Percentiles rank a stretch among this genome's conserved stretches.
Conservation (phyloP, 148 eudicot genomes). For the Rhododendron henanense region DNA sequence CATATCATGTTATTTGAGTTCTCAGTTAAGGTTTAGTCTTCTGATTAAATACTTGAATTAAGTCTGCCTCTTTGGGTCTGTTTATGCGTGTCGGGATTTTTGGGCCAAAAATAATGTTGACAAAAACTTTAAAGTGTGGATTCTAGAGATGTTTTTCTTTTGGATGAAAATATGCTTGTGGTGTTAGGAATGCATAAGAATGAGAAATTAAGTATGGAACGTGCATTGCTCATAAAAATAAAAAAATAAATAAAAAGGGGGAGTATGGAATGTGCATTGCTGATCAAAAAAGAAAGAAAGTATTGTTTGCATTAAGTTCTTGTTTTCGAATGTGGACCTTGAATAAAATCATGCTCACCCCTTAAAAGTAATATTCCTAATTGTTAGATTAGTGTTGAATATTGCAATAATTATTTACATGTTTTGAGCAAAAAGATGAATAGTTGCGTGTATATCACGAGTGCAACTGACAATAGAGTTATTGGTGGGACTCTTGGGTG, state of each 20-base stretch:
- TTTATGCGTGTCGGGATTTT: neutral
- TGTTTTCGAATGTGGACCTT: neutral
- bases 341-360: neutral
- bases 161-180: neutral
- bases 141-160: neutral
- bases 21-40: constrained; percentile 27
- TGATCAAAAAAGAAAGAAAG: neutral
- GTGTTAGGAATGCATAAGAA: neutral
- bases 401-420: neutral
- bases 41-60: neutral
- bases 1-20: constrained; percentile 90
- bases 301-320: neutral
- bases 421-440: neutral
- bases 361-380: neutral
- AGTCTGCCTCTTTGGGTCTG: neutral
- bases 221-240: neutral
- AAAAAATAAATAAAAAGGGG: too few relatives aligned
- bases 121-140: neutral
- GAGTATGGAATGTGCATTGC: too few relatives aligned
- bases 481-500: neutral
- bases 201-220: too few relatives aligned
- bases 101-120: neutral
- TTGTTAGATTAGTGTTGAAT: neutral
- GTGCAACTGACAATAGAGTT: too few relatives aligned
- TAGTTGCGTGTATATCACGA: neutral